phyloP scores from a whole-genome alignment of 2,329 filamentous ascomycete species.

The Juglanconis sp. region DNA sequence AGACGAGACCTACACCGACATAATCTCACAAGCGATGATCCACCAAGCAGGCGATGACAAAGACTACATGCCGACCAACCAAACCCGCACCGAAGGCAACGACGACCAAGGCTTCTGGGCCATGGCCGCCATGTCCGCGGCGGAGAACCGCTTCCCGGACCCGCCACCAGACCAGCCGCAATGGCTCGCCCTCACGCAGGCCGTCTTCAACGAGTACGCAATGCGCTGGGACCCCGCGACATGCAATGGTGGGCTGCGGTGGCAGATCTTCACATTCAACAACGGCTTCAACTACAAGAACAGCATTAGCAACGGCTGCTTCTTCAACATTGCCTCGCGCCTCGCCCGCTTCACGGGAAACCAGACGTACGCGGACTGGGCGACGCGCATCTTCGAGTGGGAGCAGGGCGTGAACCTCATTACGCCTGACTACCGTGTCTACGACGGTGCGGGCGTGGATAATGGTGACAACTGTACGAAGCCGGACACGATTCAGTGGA shows the following conservation, averaged over 20 bases:
- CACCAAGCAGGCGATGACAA: constrained; percentile 58
- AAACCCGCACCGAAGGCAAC: constrained; percentile 61
- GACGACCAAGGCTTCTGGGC: constrained; percentile 84
- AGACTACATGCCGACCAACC: constrained; percentile 67
- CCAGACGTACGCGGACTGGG: constrained; percentile 74
- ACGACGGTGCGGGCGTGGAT: constrained; percentile 50
- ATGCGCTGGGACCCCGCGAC: constrained; percentile 63
- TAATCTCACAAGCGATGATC: constrained; percentile 55
- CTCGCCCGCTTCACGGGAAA: constrained; percentile 78
- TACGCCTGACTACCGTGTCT: constrained; percentile 50
- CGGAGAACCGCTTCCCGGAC: constrained; percentile 72
- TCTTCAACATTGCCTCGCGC: constrained; percentile 67
- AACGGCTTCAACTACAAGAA: constrained; percentile 69
- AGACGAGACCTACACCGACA: constrained; percentile 61
- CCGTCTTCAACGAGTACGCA: constrained; percentile 76
- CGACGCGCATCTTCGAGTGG: constrained; percentile 68
- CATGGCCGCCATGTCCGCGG: constrained; percentile 75
- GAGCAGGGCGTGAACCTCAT: constrained; percentile 54
- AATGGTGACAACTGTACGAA: constrained; percentile 43
- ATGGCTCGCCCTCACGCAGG: constrained; percentile 76
- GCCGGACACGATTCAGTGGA: constrained; percentile 61
- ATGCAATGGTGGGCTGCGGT: constrained; percentile 74
- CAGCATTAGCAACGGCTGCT: constrained; percentile 65
- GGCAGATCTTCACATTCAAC: constrained; percentile 83
- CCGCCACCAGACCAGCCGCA: constrained; percentile 60